Base-by-base conservation (phyloP, 2,329 filamentous ascomycete genomes). In the Didymella pinodella region DNA sequence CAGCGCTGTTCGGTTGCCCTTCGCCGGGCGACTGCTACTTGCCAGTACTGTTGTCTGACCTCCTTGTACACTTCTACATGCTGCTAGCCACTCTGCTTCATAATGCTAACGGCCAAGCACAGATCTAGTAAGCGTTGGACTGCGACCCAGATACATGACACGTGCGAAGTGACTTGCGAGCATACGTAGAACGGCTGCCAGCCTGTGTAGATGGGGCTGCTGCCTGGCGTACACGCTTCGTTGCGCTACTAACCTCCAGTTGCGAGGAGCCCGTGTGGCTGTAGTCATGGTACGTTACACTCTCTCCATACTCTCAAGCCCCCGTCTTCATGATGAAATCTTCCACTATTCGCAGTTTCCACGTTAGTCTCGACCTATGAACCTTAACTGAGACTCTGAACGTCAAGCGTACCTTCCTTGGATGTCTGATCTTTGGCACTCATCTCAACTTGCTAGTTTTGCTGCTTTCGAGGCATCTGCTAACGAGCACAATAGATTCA, bases 1-100 rank as follows among this genome's bases (percentile, higher is more conserved):
- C 75, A 81, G 82, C 83, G 85, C 85, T 89, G 82, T 85, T 65
- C 88, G 88, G 87, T 82, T 75, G 80, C 80, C 79, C 80, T 77
- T 82, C 81, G 81, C 84, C 83, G 82, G 83, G 78, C 75, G 84
- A 87, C 88, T 91, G 90, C 89, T 93, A 93, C 90, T 93, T 91
- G 90, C 90, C 90, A 93, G 90, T 93, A 93, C 89, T 80, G 82
- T 85, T 88, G 88, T 91, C 90, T 92, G 90, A 92, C 80, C 67
- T 67, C 66, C 62, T 50, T 4, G 18, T 43, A n/a, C 22, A 43
- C 45, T 36, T 41, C 16, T 14, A 8, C 22, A 2, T 29, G 31
- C 36, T 44, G 34, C 20, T 22, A 34, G 16, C n/a, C 22, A 18
- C 12, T 36, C 26, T 41, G 40, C 26, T 25, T 36, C 34, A 36